These are phyloP conservation scores for Amanita subjunquillea DNA, from an alignment of 768 basidiomycete species.

Conservation along the genomic window DNA sequence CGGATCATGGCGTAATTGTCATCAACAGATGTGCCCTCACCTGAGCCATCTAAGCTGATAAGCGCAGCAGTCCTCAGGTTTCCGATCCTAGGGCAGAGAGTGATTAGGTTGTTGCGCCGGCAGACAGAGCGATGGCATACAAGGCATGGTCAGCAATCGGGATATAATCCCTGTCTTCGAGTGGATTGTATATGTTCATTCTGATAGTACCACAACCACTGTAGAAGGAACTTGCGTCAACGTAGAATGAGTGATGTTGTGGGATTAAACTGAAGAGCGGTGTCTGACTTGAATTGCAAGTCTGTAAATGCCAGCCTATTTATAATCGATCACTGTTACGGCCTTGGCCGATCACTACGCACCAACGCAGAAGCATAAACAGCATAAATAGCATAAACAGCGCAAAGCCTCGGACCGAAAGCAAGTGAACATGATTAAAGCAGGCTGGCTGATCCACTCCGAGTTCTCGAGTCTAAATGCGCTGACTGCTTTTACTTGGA, in stretches of 20 bases:
- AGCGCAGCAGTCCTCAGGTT: constrained; percentile 79
- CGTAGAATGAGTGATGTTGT: not conserved
- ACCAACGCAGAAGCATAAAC: not conserved
- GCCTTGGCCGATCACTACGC: not conserved
- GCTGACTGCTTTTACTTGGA: too few relatives aligned
- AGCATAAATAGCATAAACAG: too few relatives aligned
- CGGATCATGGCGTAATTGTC: not conserved
- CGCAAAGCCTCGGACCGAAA: too few relatives aligned
- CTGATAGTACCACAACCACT: constrained; percentile 12
- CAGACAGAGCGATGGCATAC: constrained; percentile 31
- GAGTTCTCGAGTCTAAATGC: too few relatives aligned
- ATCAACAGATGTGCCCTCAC: constrained; percentile 26
- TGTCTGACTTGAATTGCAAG: not conserved
- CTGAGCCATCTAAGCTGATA: constrained; percentile 75
- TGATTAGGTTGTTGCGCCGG: not conserved
- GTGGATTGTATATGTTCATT: constrained; percentile 48
- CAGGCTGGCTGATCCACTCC: not conserved
- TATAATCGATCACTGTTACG: not conserved
- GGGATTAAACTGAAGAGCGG: not conserved
- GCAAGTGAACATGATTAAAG: not conserved
- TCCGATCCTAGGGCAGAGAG: constrained; percentile 47
- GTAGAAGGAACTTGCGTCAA: not conserved
- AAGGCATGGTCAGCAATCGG: constrained; percentile 74
- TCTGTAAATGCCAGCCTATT: not conserved
- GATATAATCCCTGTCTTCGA: constrained; percentile 53